A percentile compares a stretch with the other conserved stretches of the same genome.
Conservation (phyloP, 352 stramenopile genomes). For the Paralagenidium karlingii region DNA sequence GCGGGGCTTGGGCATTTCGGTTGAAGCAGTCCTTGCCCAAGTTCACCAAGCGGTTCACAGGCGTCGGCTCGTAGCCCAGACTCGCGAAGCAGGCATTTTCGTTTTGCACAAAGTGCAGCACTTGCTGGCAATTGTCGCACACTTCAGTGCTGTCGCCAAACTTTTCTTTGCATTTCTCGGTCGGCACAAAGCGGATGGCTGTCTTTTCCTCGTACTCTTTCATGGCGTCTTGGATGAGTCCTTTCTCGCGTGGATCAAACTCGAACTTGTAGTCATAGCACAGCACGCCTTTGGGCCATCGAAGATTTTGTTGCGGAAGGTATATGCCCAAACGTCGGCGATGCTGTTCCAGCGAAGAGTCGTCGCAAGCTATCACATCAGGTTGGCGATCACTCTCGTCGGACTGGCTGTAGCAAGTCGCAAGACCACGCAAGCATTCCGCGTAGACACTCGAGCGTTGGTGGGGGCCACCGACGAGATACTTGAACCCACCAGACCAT, state of each 20-base stretch:
- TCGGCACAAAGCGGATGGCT: slow-evolving; percentile 4
- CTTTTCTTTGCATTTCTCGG: slow-evolving; percentile 1
- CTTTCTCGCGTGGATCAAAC: slow-evolving; percentile 1
- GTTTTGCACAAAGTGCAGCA: slow-evolving; percentile 2
- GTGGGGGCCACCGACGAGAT: background rate
- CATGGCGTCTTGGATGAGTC: slow-evolving; percentile 2
- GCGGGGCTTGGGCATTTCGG: background rate
- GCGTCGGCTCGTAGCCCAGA: too few species aligned
- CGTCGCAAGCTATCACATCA: background rate
- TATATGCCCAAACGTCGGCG: slow-evolving; percentile 1
- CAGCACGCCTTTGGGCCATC: slow-evolving; percentile 7
- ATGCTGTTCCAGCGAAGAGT: background rate
- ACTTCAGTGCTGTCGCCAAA: slow-evolving; percentile 3
- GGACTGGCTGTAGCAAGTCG: background rate
- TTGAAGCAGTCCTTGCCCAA: background rate
- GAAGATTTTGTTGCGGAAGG: background rate
- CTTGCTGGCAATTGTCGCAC: slow-evolving; percentile 6
- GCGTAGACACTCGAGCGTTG: slow-evolving; percentile 1
- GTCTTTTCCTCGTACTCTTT: slow-evolving; percentile 4
- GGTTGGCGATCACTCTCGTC: slow-evolving; percentile 1
- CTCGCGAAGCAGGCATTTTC: slow-evolving; percentile 5
- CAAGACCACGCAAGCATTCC: background rate
- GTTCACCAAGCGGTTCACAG: background rate
- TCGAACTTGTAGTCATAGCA: slow-evolving; percentile 2
- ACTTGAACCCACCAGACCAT: too few species aligned